Base-by-base conservation (phyloP, 2,329 filamentous ascomycete species). In the Curvularia sp. region DNA sequence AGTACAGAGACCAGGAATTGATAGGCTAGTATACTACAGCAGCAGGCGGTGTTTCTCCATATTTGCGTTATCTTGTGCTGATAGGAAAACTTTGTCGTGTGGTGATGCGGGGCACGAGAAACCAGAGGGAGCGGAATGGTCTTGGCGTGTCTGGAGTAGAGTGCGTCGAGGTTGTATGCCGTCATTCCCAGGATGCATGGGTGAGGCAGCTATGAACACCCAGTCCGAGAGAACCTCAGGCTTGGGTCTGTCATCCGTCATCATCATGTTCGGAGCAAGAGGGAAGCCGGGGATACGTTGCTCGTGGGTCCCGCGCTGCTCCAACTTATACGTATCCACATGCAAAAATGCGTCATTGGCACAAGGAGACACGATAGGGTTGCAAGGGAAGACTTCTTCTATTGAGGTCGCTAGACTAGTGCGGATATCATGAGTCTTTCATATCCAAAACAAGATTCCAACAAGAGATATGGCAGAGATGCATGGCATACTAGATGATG, bases 401-500 rank as follows among this genome's bases (percentile, higher is more conserved):
- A 43, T 43, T 43, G 41, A 22, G 20, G 22, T 48, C 30, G 46
- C 46, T 48, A 35, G 7, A 33, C 46, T 48, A 48, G 10, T 26
- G 12, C 13, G 31, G 51, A 47, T 47, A 47, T 53, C 51, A 38
- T 53, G 6, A 38, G 42, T 47, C 28, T 53, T 53, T 53, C 33
- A 9, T 46, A 20, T 53, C 30, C 50, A 26, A 44, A 31, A 31
- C 5, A 31, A 31, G 41, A 12, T 26, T 24, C 15, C 22, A 10
- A 15, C 41, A 24, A 43, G 39, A 42, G 20, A 42, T 42, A 22
- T 18, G 20, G 18, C 41, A 15, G 22, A 43, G 10, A 47, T 47
- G 43, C 51, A 58, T 57, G 60, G 60, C 57, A 58, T 62, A 22
- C 60, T 60, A 58, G 62, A 65, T 66, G 63, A 18, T 18, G 18